Evolutionary conservation across 164 flowering plant species (phyloP), one percentile per base, ranked within the genome.

Genomic region (Stephania yunnanensis): DNA sequence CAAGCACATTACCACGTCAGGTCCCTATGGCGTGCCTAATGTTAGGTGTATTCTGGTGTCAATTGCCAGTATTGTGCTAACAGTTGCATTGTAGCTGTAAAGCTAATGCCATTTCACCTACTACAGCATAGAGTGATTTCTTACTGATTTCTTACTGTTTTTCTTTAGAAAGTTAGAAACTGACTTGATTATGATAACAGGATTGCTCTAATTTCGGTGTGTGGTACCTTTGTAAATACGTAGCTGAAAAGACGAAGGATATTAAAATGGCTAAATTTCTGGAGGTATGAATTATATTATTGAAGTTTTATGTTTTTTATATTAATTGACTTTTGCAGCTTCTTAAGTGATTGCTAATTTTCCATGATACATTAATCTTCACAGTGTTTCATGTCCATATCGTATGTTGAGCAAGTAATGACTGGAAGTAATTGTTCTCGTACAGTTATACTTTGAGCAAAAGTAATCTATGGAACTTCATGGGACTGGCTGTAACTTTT

Each of bases 201-300:
- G 74, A 76, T 65, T 22, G 22, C 36, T 70, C 74, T 19, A 76
- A 71, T 66, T 46, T 53, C 66, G 78, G 78, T 4, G 64, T 76
- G 13, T 71, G 19, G 69, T 76, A 71, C 65, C 74, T 76, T 30
- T 46, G 64, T 66, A 64, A 71, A n/a, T 64, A 30, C 12, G n/a
- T 76, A 64, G 70, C 17, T 29, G 64, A 36, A 36, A 36, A 36
- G 42, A 36, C 30, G 25, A 46, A 71, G 19, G 71, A 65, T 64
- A 31, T 13, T n/a, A 71, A 46, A 48, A 76, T 64, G 65, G 55
- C 65, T 31, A 46, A 64, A 11, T 45, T 48, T 12, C 65, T 76
- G 19, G 68, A 76, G 78, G 78, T 76, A 71, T 46, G 72, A 70
- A 7, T 69, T 19, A 13, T 22, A 6, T 5, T 61, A 19, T 25